Percentiles rank a stretch among this genome's conserved stretches.
Conservation (phyloP, 805 yeast species). For the Priceomyces haplophilus region DNA sequence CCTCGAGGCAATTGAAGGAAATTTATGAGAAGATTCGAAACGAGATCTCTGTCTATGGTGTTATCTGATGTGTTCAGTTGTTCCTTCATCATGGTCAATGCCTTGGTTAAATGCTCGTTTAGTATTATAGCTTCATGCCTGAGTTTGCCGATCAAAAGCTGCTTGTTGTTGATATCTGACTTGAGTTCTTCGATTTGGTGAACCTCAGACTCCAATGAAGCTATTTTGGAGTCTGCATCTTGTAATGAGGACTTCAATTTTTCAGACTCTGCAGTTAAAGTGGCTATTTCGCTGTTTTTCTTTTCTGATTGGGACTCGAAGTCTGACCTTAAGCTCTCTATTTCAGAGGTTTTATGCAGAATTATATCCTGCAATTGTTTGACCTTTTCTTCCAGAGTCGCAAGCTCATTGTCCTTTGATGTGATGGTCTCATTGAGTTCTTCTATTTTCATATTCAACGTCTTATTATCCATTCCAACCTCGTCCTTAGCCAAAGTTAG, state of each 20-base stretch:
- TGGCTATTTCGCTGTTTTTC: slow-evolving; percentile 8
- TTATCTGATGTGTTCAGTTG: slow-evolving; percentile 60
- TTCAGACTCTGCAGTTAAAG: slow-evolving; percentile 2
- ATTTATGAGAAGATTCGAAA: slow-evolving; percentile 80
- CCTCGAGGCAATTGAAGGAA: slow-evolving; percentile 87
- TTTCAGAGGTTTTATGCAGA: slow-evolving; percentile 7
- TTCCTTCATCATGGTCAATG: slow-evolving; percentile 77
- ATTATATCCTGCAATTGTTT: slow-evolving; percentile 8
- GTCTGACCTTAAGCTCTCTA: slow-evolving; percentile 3
- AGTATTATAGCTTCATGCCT: slow-evolving; percentile 92
- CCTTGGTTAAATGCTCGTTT: slow-evolving; percentile 94
- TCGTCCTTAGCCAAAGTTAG: slow-evolving; percentile 37
- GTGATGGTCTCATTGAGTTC: slow-evolving; percentile 42
- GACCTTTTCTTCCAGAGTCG: slow-evolving; percentile 11
- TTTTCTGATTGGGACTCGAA: slow-evolving; percentile 5
- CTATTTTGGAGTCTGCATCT: slow-evolving; percentile 5
- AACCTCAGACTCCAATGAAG: slow-evolving; percentile 22
- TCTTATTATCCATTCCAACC: slow-evolving; percentile 39
- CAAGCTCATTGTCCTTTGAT: slow-evolving; percentile 12
- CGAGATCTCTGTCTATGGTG: slow-evolving; percentile 81
- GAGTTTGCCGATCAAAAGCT: slow-evolving; percentile 78
- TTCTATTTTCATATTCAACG: slow-evolving; percentile 39
- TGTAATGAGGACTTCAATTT: slow-evolving; percentile 9
- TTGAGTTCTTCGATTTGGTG: slow-evolving; percentile 47
- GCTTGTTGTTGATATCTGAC: slow-evolving; percentile 58